These are phyloP conservation scores for Blakeslea trispora DNA, from an alignment of 371 early-diverging fungal genomes.

Conservation along the genomic window DNA sequence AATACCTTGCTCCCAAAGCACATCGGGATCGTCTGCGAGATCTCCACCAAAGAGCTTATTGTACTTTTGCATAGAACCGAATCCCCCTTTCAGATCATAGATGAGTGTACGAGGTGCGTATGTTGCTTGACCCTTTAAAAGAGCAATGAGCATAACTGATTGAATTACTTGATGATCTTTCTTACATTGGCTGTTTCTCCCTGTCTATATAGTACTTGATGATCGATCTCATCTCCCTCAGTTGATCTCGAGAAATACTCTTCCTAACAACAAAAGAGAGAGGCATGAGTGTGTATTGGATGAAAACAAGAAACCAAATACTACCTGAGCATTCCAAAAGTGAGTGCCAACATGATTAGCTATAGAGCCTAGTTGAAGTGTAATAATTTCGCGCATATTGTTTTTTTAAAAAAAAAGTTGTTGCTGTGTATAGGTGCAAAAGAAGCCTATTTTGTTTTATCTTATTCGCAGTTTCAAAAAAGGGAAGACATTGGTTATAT, in stretches of 20 bases:
- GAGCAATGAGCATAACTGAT: conserved; percentile 2
- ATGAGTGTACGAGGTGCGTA: conserved; percentile 80
- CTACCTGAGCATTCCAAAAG: conserved; percentile 89
- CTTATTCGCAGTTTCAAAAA: too few species aligned
- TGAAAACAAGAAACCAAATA: too few species aligned
- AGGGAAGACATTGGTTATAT: too few species aligned
- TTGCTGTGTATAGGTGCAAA: too few species aligned
- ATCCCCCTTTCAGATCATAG: conserved; percentile 77
- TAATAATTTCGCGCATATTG: conserved; percentile 79
- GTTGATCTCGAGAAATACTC: conserved; percentile 39
- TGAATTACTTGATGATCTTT: background rate
- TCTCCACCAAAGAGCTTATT: conserved; percentile 53
- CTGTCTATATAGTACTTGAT: conserved; percentile 61
- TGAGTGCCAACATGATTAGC: conserved; percentile 90
- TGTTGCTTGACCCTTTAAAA: conserved; percentile 70
- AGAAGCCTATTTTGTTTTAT: too few species aligned
- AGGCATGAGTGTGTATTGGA: too few species aligned
- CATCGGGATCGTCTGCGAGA: conserved; percentile 6
- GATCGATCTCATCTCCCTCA: conserved; percentile 42
- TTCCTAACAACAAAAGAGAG: conserved; percentile 30
- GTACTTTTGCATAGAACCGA: conserved; percentile 72
- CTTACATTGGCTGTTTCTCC: conserved; percentile 45
- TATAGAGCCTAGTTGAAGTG: conserved; percentile 83
- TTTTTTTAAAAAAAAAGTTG: too few species aligned
- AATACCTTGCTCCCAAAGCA: conserved; percentile 53